Evolutionary conservation across 495 filamentous ascomycete genomes (phyloP).

Genomic region (Staphylotrichum tortipilum): DNA sequence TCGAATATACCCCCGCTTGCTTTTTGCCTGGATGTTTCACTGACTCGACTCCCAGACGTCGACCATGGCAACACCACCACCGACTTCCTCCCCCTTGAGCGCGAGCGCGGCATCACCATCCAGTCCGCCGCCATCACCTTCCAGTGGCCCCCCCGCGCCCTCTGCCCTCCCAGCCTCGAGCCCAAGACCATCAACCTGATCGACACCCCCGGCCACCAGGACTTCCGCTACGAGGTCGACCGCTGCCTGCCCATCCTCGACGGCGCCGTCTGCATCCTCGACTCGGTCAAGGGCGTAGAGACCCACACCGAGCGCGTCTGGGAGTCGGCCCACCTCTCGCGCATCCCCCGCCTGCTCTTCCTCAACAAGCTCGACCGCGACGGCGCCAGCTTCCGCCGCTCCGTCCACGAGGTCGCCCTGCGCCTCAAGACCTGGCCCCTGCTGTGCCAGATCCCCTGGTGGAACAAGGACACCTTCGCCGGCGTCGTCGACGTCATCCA

Average conservation of each 20-base stretch:
- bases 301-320: constrained; percentile 98
- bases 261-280: constrained; percentile 90
- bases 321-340: constrained; percentile 76
- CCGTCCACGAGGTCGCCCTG: constrained; percentile 73
- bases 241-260: constrained; percentile 89
- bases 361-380: constrained; percentile 96
- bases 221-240: constrained; percentile 97
- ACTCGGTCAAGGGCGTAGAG: constrained; percentile 94
- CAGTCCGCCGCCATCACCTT: constrained; percentile 97
- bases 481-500: constrained; percentile 79
- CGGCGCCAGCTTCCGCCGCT: constrained; percentile 80
- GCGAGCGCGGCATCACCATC: constrained; percentile 91
- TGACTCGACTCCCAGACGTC: constrained; percentile 58
- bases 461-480: constrained; percentile 64
- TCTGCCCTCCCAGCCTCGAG: constrained; percentile 28
- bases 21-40: too few relatives aligned
- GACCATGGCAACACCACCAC: constrained; percentile 96
- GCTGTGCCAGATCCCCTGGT: constrained; percentile 94
- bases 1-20: constrained; percentile 10
- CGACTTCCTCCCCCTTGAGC: constrained; percentile 92
- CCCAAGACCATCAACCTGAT: constrained; percentile 74
- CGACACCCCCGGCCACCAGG: constrained; percentile 94
- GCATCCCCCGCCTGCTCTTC: constrained; percentile 79
- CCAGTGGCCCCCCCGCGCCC: constrained; percentile 53
- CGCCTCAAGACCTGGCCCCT: constrained; percentile 78